Base-by-base conservation (phyloP, 352 stramenopile species). In the Globisporangium recalcitrans region DNA sequence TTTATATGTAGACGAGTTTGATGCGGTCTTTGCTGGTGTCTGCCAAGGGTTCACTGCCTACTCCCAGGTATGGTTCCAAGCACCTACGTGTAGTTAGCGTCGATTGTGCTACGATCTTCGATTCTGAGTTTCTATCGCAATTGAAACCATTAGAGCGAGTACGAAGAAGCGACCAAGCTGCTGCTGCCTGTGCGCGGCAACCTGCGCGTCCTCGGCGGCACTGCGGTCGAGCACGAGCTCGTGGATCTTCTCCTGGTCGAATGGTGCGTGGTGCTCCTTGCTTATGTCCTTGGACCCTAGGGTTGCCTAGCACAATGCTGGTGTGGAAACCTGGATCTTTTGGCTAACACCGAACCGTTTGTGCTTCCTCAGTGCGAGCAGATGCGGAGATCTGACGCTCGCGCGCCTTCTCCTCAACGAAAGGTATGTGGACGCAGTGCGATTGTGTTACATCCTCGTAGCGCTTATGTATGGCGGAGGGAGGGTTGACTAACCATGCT, bases 351-450 rank as follows among this genome's bases (percentile, higher is more conserved):
- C n/a, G n/a, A n/a, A n/a, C n/a, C n/a, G n/a, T 58, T 21, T 27
- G 44, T 53, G 29, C 21, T 26, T 42, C 40, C 22, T 26, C 36
- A 94, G 85, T 67, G 78, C 85, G 38, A 91, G 79, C 44, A 80
- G 82, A 48, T 86, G 81, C 57, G 70, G 82, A 26, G 74, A 91
- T 49, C 68, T 92, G 58, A 67, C 72, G 47, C 69, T 95, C 11
- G 86, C 83, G 10, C 83, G 90, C 29, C 75, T 93, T 38, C 68
- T 95, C n/a, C 73, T 95, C 22, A 93, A 91, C 62, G 86, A 95
- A 72, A 70, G 82, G 81, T 88, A 67, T 9, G 42, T 53, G 13
- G 31, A 34, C 32, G 5, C 32, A 38, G 32, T 7, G 16, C 21
- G 5, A 10, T 46, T 46, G 14, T 46, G 7, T 19, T n/a, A n/a